Evolutionary conservation across 805 yeast genomes (phyloP).

Genomic region (Starmerella gropengiesseri): DNA sequence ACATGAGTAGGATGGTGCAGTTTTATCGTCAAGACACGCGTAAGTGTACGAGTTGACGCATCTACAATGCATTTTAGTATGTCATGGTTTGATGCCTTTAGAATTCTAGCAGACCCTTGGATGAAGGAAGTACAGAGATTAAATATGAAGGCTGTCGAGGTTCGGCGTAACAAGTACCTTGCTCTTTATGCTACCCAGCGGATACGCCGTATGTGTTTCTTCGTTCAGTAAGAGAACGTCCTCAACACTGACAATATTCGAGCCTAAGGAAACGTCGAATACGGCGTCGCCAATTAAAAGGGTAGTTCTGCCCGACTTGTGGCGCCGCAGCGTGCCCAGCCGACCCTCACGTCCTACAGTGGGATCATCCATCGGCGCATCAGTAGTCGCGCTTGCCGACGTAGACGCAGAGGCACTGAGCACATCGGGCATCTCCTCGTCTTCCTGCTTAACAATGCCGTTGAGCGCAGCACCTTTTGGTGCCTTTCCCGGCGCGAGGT

Average conservation of each 20-base stretch:
- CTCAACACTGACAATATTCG: slow-evolving; percentile 58
- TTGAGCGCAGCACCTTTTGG: slow-evolving; percentile 6
- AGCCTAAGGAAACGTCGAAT: slow-evolving; percentile 63
- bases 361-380: background rate
- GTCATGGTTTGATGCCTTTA: too few relatives aligned
- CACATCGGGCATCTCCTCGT: slow-evolving; percentile 12
- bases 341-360: slow-evolving; percentile 36
- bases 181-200: slow-evolving; percentile 46
- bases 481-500: slow-evolving; percentile 20
- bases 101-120: background rate
- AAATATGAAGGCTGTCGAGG: slow-evolving; percentile 14
- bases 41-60: too few relatives aligned
- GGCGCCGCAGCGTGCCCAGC: slow-evolving; percentile 64
- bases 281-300: slow-evolving; percentile 60
- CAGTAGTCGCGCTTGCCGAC: slow-evolving; percentile 1
- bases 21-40: too few relatives aligned
- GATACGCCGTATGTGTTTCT: slow-evolving; percentile 32
- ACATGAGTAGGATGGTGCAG: too few relatives aligned
- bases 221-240: slow-evolving; percentile 53
- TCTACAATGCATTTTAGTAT: too few relatives aligned
- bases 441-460: slow-evolving; percentile 11
- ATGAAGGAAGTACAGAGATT: background rate
- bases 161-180: slow-evolving; percentile 53
- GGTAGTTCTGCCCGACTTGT: slow-evolving; percentile 72
- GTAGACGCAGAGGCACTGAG: slow-evolving; percentile 10